Evolutionary conservation across 306 rosid genomes (phyloP).

Genomic region (Vicia villosa): DNA sequence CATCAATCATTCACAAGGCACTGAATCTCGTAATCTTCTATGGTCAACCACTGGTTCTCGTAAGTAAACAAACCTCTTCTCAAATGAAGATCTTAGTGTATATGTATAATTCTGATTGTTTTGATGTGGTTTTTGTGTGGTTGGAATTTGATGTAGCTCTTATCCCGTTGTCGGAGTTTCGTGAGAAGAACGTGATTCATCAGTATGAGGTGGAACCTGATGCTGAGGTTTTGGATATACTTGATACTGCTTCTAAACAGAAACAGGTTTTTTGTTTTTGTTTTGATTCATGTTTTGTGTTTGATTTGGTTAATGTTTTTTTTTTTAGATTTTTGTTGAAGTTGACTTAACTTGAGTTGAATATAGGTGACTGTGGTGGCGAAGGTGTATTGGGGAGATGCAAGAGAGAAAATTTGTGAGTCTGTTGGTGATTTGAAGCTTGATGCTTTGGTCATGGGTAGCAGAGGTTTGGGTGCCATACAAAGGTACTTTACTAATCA

Average conservation of each 20-base stretch:
- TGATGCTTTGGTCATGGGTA: constrained; percentile 56
- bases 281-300: not conserved
- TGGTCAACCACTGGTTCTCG: constrained; percentile 61
- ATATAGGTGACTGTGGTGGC: constrained; percentile 49
- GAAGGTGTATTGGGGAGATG: constrained; percentile 60
- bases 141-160: constrained; percentile 37
- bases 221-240: constrained; percentile 50
- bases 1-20: constrained; percentile 28
- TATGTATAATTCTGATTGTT: constrained; percentile 7
- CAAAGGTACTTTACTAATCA: constrained; percentile 42
- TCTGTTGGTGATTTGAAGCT: constrained; percentile 52
- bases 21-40: constrained; percentile 43
- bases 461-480: constrained; percentile 59
- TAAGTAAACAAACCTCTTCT: constrained; percentile 9
- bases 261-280: constrained; percentile 42
- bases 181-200: constrained; percentile 46
- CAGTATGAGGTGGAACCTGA: constrained; percentile 44
- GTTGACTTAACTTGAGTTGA: constrained; percentile 1
- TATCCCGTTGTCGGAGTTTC: constrained; percentile 55
- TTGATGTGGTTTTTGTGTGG: constrained; percentile 1
- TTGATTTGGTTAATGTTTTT: constrained; percentile 1
- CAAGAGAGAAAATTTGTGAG: constrained; percentile 52
- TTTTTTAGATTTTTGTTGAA: not conserved
- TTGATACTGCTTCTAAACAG: constrained; percentile 48
- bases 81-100: not conserved